Base-by-base conservation (phyloP, 225 moss, liverwort and hornwort genomes). In the Antitrichia curtipendula region DNA sequence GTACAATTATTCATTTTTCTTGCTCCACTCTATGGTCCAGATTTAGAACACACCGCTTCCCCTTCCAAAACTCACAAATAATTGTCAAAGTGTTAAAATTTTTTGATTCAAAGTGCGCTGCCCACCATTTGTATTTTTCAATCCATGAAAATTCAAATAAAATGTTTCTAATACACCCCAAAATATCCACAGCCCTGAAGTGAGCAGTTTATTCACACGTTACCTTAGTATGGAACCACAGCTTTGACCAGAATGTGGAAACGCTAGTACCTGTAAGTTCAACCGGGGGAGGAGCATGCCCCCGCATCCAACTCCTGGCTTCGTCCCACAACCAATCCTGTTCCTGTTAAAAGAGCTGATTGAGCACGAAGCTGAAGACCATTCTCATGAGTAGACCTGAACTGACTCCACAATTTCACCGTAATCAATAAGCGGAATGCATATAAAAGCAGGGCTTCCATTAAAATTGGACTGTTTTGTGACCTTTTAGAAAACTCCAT, bases 241-340 rank as follows among this genome's bases (percentile, higher is more conserved):
- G n/a, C 25, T 77, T 86, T 65, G 61, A 81, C 66, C 50, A 73
- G 58, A 83, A 78, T 54, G 57, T 27, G 52, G n/a, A 85, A 72
- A 66, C 41, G 75, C 54, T 78, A 40, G 52, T 43, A 91, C 89
- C 89, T 72, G 82, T 45, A 91, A 36, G 75, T 38, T 86, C 74
- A 86, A 87, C 86, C 82, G 62, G 79, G 62, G 88, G 86, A 85
- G 90, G 81, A 83, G 88, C 88, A 74, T 71, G 93, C 84, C 86
- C 82, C 78, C 84, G 82, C 84, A 86, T 56, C 91, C 94, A 94
- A 75, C 82, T 90, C 84, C 85, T 86, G 50, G 88, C 90, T 90
- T 93, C 94, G 76, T 89, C 90, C 94, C 94, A 94, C 80, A 94
- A 81, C 94, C 94, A 94, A 23, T 87, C 89, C 80, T 94, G 94